Percentiles rank a stretch among this genome's conserved stretches.
phyloP scores from a whole-genome alignment of 805 yeast species.

The Sporopachydermia quercuum region DNA sequence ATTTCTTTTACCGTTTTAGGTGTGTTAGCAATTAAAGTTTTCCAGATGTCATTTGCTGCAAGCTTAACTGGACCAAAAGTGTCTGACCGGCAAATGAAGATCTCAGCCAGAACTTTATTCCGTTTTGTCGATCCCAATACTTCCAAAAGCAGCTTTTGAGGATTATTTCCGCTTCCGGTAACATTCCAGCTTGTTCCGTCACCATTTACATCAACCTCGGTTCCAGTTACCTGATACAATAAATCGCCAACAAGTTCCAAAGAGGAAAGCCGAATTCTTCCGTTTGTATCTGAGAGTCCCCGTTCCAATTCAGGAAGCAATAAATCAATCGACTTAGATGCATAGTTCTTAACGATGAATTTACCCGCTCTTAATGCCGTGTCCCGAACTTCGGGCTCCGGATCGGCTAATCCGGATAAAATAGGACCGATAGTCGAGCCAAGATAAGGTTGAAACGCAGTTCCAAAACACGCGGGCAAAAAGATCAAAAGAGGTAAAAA shows the following conservation, averaged over 20 bases:
- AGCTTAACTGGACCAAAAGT: constrained; percentile 73
- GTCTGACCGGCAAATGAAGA: constrained; percentile 91
- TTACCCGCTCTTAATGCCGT: constrained; percentile 88
- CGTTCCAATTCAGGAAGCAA: constrained; percentile 85
- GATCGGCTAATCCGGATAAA: constrained; percentile 80
- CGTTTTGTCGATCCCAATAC: constrained; percentile 80
- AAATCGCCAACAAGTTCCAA: constrained; percentile 93
- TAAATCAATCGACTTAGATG: constrained; percentile 82
- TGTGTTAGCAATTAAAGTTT: constrained; percentile 87
- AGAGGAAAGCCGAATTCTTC: constrained; percentile 83
- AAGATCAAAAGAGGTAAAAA: constrained; percentile 80
- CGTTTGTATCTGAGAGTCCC: constrained; percentile 70
- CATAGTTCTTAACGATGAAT: constrained; percentile 78
- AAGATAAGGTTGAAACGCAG: constrained; percentile 81
- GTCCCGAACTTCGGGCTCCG: constrained; percentile 74
- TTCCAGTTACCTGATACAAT: constrained; percentile 86
- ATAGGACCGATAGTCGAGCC: constrained; percentile 82
- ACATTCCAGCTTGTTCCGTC: constrained; percentile 29
- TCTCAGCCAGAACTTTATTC: constrained; percentile 69
- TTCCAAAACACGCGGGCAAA: constrained; percentile 88
- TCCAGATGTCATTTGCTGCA: constrained; percentile 91
- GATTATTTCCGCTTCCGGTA: constrained; percentile 22
- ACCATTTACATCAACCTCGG: constrained; percentile 64
- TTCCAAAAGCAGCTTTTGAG: constrained; percentile 51
- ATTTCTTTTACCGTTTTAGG: constrained; percentile 91